Evolutionary conservation across 352 stramenopile species (phyloP).

Genomic region (Pythium apleroticum): DNA sequence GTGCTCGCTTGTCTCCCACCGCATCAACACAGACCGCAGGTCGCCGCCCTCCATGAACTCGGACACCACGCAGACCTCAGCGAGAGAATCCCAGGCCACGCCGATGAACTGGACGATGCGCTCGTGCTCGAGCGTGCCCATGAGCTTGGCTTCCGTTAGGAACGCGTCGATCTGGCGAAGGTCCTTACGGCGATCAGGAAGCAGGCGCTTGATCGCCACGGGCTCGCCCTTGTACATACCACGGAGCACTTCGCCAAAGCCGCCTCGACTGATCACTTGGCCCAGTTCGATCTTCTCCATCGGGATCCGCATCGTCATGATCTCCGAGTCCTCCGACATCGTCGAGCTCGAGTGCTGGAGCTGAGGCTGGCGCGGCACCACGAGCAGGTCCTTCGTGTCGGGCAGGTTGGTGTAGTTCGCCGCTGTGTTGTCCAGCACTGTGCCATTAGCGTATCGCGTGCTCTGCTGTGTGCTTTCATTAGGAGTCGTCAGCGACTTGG

Average conservation of each 20-base stretch:
- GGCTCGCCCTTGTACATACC: constrained; percentile 24
- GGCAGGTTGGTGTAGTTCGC: constrained; percentile 21
- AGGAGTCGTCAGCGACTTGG: constrained; percentile 26
- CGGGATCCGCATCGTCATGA: constrained; percentile 32
- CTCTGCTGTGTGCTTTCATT: neutral
- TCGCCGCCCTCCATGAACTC: constrained; percentile 53
- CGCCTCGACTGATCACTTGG: constrained; percentile 13
- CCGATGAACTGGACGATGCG: constrained; percentile 36
- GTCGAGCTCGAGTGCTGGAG: neutral
- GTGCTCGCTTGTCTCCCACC: constrained; percentile 17
- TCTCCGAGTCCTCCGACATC: constrained; percentile 38
- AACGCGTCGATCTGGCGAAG: constrained; percentile 15
- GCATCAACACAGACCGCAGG: constrained; percentile 32
- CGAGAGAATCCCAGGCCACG: constrained; percentile 42
- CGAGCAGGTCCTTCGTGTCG: constrained; percentile 8
- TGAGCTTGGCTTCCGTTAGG: constrained; percentile 29
- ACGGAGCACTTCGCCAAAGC: constrained; percentile 16
- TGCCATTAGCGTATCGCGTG: neutral
- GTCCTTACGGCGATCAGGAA: constrained; percentile 15
- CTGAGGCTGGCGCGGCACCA: neutral
- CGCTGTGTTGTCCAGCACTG: constrained; percentile 1
- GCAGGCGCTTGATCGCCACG: constrained; percentile 18
- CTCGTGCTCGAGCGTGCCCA: constrained; percentile 32
- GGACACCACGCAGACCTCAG: constrained; percentile 37
- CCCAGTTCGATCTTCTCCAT: constrained; percentile 15